Base-by-base conservation (phyloP, 2,329 filamentous ascomycete genomes). In the Colletotrichum sojae region DNA sequence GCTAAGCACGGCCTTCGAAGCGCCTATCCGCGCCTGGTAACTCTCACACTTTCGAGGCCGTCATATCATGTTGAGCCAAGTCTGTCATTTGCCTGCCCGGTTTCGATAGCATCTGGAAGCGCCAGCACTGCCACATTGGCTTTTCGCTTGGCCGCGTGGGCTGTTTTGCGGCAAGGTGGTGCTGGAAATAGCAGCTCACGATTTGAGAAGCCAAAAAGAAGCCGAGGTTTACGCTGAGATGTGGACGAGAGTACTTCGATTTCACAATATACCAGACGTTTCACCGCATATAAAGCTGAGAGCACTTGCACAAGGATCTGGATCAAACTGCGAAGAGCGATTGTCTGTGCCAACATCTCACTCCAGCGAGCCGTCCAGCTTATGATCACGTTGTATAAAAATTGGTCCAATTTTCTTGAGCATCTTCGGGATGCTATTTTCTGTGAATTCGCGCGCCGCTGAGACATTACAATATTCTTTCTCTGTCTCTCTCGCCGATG, bases 71-170 rank as follows among this genome's bases (percentile, higher is more conserved):
- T 36, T 36, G 31, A 48, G n/a, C 45, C 45, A n/a, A 5, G 45
- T 18, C 16, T 48, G 5, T 48, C 31, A 8, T 22, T n/a, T n/a
- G 45, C 45, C 45, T 20, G 45, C 27, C 27, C 27, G 27, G 27
- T 31, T 31, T 31, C 27, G 10, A n/a, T 20, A 20, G n/a, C n/a
- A 20, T 18, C 18, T 25, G 9, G 27, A 62, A 52, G 64, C 64
- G 58, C 58, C 64, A 56, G 58, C 64, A 67, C 18, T 25, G 58
- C 63, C 58, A 36, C 51, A 12, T 20, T 2, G 58, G 58, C 58
- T 58, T 6, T 40, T 49, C n/a, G 16, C 12, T 9, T 36, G 55
- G 43, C 55, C 55, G 13, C 10, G 52, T n/a, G 27, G 25, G n/a
- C 52, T 15, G 51, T 22, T 12, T 46, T 40, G 18, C 51, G 51